Percentiles rank a stretch among this genome's conserved stretches.
Evolutionary conservation across 1,284 basidiomycete genomes (phyloP).

Genomic region (Spongispora temasekensis): DNA sequence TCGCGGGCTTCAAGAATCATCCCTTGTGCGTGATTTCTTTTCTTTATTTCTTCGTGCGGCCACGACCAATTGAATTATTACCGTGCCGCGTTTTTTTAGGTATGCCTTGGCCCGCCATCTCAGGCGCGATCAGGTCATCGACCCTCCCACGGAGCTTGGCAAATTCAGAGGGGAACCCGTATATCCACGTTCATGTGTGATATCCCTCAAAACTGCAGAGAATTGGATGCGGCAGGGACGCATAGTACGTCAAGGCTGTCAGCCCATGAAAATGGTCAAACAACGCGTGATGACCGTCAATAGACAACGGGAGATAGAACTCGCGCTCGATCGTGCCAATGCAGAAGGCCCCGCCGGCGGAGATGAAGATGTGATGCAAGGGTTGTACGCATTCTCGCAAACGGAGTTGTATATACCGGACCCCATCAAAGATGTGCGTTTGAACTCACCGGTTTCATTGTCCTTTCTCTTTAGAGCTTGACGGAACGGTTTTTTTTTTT

Average conservation of each 20-base stretch:
- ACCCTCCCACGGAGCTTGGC: conserved; percentile 84
- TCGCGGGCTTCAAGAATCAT: conserved; percentile 95
- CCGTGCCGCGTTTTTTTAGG: conserved; percentile 40
- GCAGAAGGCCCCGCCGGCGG: conserved; percentile 38
- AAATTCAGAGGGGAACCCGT: conserved; percentile 93
- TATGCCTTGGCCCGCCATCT: conserved; percentile 91
- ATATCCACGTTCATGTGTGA: conserved; percentile 84
- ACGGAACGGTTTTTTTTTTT: conserved; percentile 11
- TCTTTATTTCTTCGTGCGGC: conserved; percentile 12
- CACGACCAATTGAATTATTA: conserved; percentile 9
- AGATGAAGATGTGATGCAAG: conserved; percentile 75
- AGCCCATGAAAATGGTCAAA: conserved; percentile 91
- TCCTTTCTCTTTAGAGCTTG: conserved; percentile 11
- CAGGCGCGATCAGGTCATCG: conserved; percentile 84
- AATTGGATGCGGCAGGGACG: conserved; percentile 94
- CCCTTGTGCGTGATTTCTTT: conserved; percentile 63
- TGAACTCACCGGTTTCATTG: conserved; percentile 32
- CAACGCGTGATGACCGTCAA: conserved; percentile 83
- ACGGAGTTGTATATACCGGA: conserved; percentile 82
- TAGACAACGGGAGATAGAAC: conserved; percentile 82
- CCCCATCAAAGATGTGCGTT: conserved; percentile 80
- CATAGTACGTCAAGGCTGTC: conserved; percentile 69
- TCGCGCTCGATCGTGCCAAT: conserved; percentile 50
- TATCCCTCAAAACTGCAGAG: conserved; percentile 86
- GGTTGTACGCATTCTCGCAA: conserved; percentile 84